A percentile compares a stretch with the other conserved stretches of the same genome.
Evolutionary conservation across 306 rosid genomes (phyloP).

Genomic region (Cucurbita argyrosperma): DNA sequence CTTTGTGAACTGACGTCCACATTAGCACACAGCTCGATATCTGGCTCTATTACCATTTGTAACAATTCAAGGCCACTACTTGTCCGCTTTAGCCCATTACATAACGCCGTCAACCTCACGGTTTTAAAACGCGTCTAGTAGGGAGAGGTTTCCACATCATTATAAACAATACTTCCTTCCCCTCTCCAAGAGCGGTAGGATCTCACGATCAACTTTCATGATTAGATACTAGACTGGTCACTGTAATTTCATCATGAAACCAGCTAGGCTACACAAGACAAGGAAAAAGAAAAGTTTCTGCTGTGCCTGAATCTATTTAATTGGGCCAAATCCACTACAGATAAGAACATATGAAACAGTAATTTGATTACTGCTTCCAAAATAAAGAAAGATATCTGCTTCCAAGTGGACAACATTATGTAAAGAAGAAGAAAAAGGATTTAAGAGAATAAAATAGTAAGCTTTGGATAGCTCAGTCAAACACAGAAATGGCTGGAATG

Average conservation of each 20-base stretch:
- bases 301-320: background rate
- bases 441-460: background rate
- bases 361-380: background rate
- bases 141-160: too few relatives aligned
- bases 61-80: too few relatives aligned
- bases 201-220: background rate
- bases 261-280: background rate
- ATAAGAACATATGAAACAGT: background rate
- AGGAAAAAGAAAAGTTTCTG: background rate
- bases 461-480: background rate
- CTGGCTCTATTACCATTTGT: too few relatives aligned
- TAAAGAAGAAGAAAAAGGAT: background rate
- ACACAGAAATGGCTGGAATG: constrained; percentile 1
- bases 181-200: too few relatives aligned
- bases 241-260: background rate
- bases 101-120: too few relatives aligned
- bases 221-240: background rate
- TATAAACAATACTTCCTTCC: too few relatives aligned
- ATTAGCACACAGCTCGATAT: too few relatives aligned
- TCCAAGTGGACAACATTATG: background rate
- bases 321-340: background rate
- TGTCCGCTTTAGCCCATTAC: too few relatives aligned
- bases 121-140: too few relatives aligned
- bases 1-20: too few relatives aligned
- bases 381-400: background rate